These are phyloP conservation scores for Malassezia cuniculi DNA, from an alignment of 1,284 basidiomycete genomes.

Conservation along the genomic window DNA sequence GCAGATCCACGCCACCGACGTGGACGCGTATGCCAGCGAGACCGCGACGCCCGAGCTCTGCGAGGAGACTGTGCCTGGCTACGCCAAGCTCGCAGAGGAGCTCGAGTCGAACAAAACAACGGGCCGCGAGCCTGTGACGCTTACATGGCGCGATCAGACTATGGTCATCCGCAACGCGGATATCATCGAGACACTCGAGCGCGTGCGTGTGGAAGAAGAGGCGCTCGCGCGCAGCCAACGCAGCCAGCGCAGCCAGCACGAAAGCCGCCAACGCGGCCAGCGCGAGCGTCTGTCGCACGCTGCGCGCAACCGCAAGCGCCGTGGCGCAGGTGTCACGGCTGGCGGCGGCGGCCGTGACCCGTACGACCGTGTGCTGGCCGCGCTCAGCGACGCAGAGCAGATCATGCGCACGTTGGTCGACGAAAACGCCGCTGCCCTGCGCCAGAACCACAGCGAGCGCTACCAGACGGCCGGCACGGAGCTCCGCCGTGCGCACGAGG, in stretches of 20 bases:
- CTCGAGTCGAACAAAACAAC: conserved; percentile 47
- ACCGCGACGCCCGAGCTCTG: conserved; percentile 51
- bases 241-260: background rate
- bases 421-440: conserved; percentile 38
- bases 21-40: conserved; percentile 64
- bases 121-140: conserved; percentile 52
- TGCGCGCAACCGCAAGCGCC: conserved; percentile 32
- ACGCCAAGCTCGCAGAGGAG: conserved; percentile 52
- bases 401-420: conserved; percentile 34
- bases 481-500: conserved; percentile 39
- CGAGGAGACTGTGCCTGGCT: conserved; percentile 56
- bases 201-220: conserved; percentile 66
- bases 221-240: conserved; percentile 8
- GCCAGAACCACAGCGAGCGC: conserved; percentile 35
- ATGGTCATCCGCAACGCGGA: conserved; percentile 82
- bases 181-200: conserved; percentile 71
- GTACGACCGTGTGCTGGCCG: conserved; percentile 37
- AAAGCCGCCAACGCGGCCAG: conserved; percentile 14
- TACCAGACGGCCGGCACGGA: conserved; percentile 39
- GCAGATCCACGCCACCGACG: too few relatives aligned
- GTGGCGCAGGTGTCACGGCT: background rate
- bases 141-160: conserved; percentile 68
- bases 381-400: conserved; percentile 37
- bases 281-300: conserved; percentile 32
- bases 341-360: conserved; percentile 32